phyloP scores from a whole-genome alignment of 441 rosid species.

The Populus hybrid region DNA sequence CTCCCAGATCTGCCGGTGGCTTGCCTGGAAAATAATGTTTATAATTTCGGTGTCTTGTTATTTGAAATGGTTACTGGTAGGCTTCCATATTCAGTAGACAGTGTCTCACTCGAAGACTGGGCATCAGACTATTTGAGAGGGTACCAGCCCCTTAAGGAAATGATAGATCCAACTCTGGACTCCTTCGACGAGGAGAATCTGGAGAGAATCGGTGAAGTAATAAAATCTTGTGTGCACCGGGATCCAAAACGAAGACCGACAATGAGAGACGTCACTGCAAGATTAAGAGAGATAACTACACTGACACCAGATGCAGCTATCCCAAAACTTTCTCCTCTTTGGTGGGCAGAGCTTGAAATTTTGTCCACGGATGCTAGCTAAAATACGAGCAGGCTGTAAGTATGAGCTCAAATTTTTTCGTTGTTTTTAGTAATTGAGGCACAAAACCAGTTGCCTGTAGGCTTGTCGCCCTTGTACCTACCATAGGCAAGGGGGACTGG shows the following conservation, averaged over 20 bases:
- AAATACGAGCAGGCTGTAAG: constrained; percentile 15
- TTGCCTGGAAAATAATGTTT: constrained; percentile 46
- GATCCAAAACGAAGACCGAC: constrained; percentile 52
- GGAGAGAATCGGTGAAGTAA: constrained; percentile 54
- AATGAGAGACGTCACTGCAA: constrained; percentile 50
- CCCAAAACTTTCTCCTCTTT: constrained; percentile 74
- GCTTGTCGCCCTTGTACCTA: constrained; percentile 17
- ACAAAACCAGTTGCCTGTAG: constrained; percentile 7
- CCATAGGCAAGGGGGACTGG: constrained; percentile 17
- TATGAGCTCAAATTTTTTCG: constrained; percentile 18
- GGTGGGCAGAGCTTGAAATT: constrained; percentile 99
- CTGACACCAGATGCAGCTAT: constrained; percentile 66
- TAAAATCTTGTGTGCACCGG: constrained; percentile 59
- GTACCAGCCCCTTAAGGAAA: constrained; percentile 34
- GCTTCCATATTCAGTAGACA: constrained; percentile 42
- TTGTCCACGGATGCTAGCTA: background rate
- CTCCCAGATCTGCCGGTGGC: constrained; percentile 38
- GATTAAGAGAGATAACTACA: constrained; percentile 61
- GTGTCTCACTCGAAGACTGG: constrained; percentile 43
- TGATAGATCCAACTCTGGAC: constrained; percentile 62
- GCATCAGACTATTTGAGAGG: constrained; percentile 29
- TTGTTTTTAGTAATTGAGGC: background rate
- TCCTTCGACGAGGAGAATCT: constrained; percentile 48
- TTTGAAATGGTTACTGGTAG: constrained; percentile 75
- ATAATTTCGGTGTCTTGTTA: constrained; percentile 61